phyloP scores from a whole-genome alignment of 306 rosid species.

The Dalbergia cochinchinensis region DNA sequence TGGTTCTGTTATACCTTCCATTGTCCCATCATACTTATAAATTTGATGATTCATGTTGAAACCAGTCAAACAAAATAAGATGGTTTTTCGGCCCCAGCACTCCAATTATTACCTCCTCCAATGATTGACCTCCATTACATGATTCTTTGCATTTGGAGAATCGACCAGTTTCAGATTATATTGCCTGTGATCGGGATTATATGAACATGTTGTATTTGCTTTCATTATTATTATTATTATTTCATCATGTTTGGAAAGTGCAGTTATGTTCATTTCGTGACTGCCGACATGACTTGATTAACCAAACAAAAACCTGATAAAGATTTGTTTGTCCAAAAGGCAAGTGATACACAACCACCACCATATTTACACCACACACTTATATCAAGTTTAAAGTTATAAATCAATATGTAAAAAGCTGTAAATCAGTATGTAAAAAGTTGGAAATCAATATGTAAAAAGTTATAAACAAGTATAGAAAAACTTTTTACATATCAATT shows the following conservation, averaged over 20 bases:
- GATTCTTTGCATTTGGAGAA: slow-evolving; percentile 18
- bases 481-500: no score
- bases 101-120: slow-evolving; percentile 12
- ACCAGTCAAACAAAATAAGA: slow-evolving; percentile 26
- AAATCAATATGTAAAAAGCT: no score
- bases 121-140: slow-evolving; percentile 31
- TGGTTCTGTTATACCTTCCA: neutral
- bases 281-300: neutral
- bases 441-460: no score
- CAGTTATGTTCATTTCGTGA: neutral
- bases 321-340: neutral
- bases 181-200: neutral
- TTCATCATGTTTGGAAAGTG: neutral
- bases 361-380: no score
- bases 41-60: slow-evolving; percentile 2
- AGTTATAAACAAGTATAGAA: no score
- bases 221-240: no score
- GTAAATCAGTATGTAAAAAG: no score
- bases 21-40: neutral
- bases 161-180: neutral
- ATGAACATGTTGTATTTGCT: neutral
- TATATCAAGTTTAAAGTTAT: no score
- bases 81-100: slow-evolving; percentile 4
- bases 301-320: slow-evolving; percentile 4
- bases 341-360: no score